Percentiles rank a stretch among this genome's conserved stretches.
These are phyloP conservation scores for Mycena floridula DNA, from an alignment of 768 basidiomycete genomes.

Conservation along the genomic window DNA sequence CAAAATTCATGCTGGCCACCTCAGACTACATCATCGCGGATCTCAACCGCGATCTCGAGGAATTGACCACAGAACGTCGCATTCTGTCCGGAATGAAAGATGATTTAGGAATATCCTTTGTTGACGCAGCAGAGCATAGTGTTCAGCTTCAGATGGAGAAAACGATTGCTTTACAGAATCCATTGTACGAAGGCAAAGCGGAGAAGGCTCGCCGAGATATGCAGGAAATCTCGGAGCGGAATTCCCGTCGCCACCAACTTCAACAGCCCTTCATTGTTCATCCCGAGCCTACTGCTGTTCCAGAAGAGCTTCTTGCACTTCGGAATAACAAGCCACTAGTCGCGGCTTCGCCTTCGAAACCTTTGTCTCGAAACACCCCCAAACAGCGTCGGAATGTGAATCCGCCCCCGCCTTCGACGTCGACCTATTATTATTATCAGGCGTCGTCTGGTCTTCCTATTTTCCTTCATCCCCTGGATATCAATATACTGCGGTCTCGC, in stretches of 20 bases:
- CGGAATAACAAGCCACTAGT: slow-evolving; percentile 18
- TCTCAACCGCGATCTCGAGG: slow-evolving; percentile 65
- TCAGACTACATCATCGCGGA: slow-evolving; percentile 76
- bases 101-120: slow-evolving; percentile 69
- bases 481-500: slow-evolving; percentile 84
- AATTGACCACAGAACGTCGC: slow-evolving; percentile 66
- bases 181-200: slow-evolving; percentile 55
- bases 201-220: slow-evolving; percentile 56
- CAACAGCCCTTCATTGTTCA: neutral
- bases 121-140: slow-evolving; percentile 72
- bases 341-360: neutral
- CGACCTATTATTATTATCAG: slow-evolving; percentile 95
- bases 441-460: slow-evolving; percentile 85
- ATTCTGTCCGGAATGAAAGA: slow-evolving; percentile 64
- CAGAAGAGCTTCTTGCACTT: slow-evolving; percentile 52
- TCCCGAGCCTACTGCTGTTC: slow-evolving; percentile 30
- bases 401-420: slow-evolving; percentile 80
- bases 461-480: slow-evolving; percentile 94
- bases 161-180: slow-evolving; percentile 69
- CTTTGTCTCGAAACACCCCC: slow-evolving; percentile 34
- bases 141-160: slow-evolving; percentile 77
- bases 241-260: neutral
- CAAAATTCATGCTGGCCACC: slow-evolving; percentile 96
- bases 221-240: slow-evolving; percentile 46
- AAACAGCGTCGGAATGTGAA: slow-evolving; percentile 75